These are phyloP conservation scores for Hypoxylon sp. DNA, from an alignment of 2,329 filamentous ascomycete species.

Conservation along the genomic window DNA sequence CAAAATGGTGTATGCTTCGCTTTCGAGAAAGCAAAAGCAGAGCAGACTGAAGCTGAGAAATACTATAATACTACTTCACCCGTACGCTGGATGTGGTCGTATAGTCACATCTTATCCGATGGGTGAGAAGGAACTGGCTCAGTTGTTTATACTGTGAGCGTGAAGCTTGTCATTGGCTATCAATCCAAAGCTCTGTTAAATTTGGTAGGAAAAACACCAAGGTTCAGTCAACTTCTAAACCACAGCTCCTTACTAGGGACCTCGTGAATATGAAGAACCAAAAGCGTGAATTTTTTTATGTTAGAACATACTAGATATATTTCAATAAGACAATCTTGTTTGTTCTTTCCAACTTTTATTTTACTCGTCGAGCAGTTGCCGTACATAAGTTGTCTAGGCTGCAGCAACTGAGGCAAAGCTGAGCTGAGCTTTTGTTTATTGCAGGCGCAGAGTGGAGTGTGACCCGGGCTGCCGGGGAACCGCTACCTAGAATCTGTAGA, in stretches of 20 bases:
- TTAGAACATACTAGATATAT: conserved; percentile 5
- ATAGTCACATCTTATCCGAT: conserved; percentile 21
- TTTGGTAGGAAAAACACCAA: conserved; percentile 11
- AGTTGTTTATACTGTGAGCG: conserved; percentile 10
- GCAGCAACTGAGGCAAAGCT: neutral
- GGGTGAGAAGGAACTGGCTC: conserved; percentile 6
- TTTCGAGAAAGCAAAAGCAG: neutral
- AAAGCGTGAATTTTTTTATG: neutral
- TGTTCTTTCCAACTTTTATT: neutral
- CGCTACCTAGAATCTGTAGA: neutral
- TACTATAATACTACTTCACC: conserved; percentile 23
- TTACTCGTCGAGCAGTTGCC: conserved; percentile 2
- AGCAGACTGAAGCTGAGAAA: conserved; percentile 1
- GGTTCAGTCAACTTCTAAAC: conserved; percentile 14
- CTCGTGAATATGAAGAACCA: conserved; percentile 8
- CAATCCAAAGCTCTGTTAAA: conserved; percentile 9
- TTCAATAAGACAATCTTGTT: neutral
- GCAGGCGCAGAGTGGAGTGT: neutral
- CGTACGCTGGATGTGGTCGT: conserved; percentile 5
- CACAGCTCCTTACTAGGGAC: conserved; percentile 2
- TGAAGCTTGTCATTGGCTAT: conserved; percentile 20
- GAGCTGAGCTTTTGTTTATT: conserved; percentile 26
- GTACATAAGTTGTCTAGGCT: neutral
- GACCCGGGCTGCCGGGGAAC: too few species aligned
- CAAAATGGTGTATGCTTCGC: conserved; percentile 1